Evolutionary conservation across 257 asterid genomes (phyloP), one percentile per base, ranked within the genome.

Genomic region (Przewalskia tangutica): DNA sequence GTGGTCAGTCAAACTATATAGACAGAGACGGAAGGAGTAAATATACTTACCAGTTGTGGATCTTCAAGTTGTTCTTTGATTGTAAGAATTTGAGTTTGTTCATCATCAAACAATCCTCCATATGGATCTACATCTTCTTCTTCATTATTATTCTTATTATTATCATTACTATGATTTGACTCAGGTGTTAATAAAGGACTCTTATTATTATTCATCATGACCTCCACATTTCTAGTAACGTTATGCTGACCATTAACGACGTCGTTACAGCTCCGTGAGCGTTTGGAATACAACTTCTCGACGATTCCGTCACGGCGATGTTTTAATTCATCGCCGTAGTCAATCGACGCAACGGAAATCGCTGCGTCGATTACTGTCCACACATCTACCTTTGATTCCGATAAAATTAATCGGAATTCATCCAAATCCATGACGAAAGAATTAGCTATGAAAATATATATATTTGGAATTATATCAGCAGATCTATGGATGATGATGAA

Each of bases 321-420:
- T 81, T 90, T 94, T 86, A 96, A 77, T 11, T 94, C 98, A 2
- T 89, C 93, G 60, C 86, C 85, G 87, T 83, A 88, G 86, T 96
- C 99, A 53, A 89, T 53, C 63, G 90, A 54, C 32, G 98, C 99
- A 70, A 96, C 93, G 75, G 86, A 81, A 66, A 96, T 91, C 83
- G 99, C 99, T 70, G 98, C 83, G 7, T 92, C 97, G 32, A 96
- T 94, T 84, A 96, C 44, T 55, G 89, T 75, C 99, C 99, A 96
- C 4, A 96, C 88, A 34, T 90, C 97, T 44, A 87, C 91, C 27
- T 91, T 87, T 18, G 99, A 90, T 84, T 89, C 85, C 77, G 94
- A 90, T 64, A 94, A 73, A 83, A 96, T 87, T 86, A 87, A 63
- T 6, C 97, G 92, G 51, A 96, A 81, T 60, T 90, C 95, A 4